Conservation (phyloP, 768 basidiomycete species). For the Lactarius deliciosus region DNA sequence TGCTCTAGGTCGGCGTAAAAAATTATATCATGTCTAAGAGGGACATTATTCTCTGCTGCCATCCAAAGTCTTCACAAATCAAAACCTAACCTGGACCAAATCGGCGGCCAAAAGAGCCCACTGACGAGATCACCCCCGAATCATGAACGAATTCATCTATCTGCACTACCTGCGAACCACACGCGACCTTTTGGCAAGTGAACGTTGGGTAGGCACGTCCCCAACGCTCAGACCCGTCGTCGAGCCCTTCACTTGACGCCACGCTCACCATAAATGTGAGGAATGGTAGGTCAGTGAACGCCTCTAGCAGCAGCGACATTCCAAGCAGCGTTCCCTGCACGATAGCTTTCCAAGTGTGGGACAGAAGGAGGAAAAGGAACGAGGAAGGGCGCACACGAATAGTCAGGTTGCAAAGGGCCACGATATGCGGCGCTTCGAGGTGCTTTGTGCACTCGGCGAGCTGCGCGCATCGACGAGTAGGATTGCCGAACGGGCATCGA, state of each 20-base stretch:
- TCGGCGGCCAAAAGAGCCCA: too few relatives aligned
- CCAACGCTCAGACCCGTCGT: slow-evolving; percentile 55
- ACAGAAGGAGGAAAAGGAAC: background rate
- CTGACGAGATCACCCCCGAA: background rate
- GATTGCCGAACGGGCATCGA: slow-evolving; percentile 43
- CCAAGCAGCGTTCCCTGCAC: slow-evolving; percentile 48
- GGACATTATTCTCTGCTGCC: too few relatives aligned
- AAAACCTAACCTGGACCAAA: too few relatives aligned
- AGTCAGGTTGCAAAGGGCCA: slow-evolving; percentile 53
- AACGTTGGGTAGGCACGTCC: slow-evolving; percentile 57
- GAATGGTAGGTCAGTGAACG: slow-evolving; percentile 46
- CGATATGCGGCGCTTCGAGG: slow-evolving; percentile 61
- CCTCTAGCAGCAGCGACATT: slow-evolving; percentile 40
- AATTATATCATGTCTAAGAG: too few relatives aligned
- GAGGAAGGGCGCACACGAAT: slow-evolving; percentile 34
- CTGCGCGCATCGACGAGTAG: slow-evolving; percentile 56
- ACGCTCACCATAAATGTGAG: slow-evolving; percentile 60
- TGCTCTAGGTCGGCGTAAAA: too few relatives aligned
- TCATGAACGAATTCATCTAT: slow-evolving; percentile 20
- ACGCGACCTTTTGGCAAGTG: slow-evolving; percentile 58
- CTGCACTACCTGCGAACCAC: slow-evolving; percentile 47
- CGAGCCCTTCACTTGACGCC: slow-evolving; percentile 22
- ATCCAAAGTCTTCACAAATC: too few relatives aligned
- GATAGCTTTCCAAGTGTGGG: background rate
- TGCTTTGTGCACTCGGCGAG: slow-evolving; percentile 47